Conservation (phyloP, 1,139 yeast species). For the Suhomyces panamericanus region DNA sequence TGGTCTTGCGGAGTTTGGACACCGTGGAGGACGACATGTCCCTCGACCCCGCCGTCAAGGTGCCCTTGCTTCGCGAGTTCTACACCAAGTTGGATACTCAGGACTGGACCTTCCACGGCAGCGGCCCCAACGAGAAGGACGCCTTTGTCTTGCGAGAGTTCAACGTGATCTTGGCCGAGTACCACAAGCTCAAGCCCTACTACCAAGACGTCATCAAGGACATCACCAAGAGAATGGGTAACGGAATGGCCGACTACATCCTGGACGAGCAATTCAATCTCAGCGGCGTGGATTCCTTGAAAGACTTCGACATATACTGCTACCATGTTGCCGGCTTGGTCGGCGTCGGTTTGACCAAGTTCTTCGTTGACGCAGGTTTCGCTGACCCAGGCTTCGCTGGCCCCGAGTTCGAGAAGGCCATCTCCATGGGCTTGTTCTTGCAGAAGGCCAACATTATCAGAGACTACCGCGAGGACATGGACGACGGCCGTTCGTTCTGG, state of each 20-base stretch:
- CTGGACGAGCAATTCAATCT: constrained; percentile 74
- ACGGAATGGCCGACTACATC: constrained; percentile 96
- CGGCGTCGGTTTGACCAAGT: constrained; percentile 89
- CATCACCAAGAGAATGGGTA: constrained; percentile 84
- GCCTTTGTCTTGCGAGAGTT: constrained; percentile 77
- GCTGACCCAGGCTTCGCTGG: constrained; percentile 52
- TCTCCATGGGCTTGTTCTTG: constrained; percentile 92
- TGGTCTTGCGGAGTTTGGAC: constrained; percentile 86
- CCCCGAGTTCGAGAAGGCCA: constrained; percentile 58
- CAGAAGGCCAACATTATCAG: constrained; percentile 95
- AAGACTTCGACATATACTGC: constrained; percentile 88
- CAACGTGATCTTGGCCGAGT: constrained; percentile 61
- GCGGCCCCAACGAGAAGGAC: constrained; percentile 77
- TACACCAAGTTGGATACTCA: constrained; percentile 57
- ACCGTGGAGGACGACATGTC: constrained; percentile 98
- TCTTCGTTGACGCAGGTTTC: constrained; percentile 70
- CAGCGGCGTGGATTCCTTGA: constrained; percentile 73
- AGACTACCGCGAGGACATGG: constrained; percentile 89
- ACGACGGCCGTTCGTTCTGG: constrained; percentile 94
- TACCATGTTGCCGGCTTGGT: constrained; percentile 97
- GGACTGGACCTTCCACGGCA: constrained; percentile 82
- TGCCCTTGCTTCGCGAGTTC: constrained; percentile 73
- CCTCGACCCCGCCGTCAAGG: constrained; percentile 64
- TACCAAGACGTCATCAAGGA: constrained; percentile 79
- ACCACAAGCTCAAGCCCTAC: constrained; percentile 67